Percentiles rank a stretch among this genome's conserved stretches.
phyloP scores from a whole-genome alignment of 805 yeast species.

The Kockiozyma suomiensis region DNA sequence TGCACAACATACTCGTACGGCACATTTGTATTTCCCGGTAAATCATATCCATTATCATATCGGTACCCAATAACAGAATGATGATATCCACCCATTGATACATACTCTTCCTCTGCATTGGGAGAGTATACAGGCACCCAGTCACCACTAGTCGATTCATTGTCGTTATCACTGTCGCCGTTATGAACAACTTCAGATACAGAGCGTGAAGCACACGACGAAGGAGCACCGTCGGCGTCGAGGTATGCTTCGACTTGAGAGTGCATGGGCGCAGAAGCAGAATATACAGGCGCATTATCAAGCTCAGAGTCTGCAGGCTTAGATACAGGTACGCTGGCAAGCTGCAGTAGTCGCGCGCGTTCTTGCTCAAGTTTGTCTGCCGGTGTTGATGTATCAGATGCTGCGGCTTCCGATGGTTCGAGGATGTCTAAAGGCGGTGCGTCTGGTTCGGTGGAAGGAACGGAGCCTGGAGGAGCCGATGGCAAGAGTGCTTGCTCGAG shows the following conservation, averaged over 20 bases:
- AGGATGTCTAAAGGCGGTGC: slow-evolving; percentile 17
- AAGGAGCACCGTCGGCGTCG: background rate
- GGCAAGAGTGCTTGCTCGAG: slow-evolving; percentile 66
- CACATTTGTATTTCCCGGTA: slow-evolving; percentile 9
- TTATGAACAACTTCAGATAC: background rate
- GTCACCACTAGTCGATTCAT: slow-evolving; percentile 9
- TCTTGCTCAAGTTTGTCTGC: slow-evolving; percentile 29
- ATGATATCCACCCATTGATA: slow-evolving; percentile 27
- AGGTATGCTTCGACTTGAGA: slow-evolving; percentile 6
- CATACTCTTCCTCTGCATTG: slow-evolving; percentile 23
- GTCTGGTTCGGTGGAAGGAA: background rate
- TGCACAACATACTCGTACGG: slow-evolving; percentile 23
- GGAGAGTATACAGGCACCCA: slow-evolving; percentile 30
- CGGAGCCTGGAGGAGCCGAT: slow-evolving; percentile 50
- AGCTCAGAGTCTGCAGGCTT: background rate
- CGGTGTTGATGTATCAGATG: background rate
- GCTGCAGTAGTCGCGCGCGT: slow-evolving; percentile 15
- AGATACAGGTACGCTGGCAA: slow-evolving; percentile 18
- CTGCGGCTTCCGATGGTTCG: background rate
- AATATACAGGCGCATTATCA: slow-evolving; percentile 18
- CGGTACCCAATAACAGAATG: slow-evolving; percentile 12
- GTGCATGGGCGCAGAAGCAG: slow-evolving; percentile 19
- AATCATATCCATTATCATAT: slow-evolving; percentile 5
- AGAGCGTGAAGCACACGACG: background rate
- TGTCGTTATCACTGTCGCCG: background rate